A percentile compares a stretch with the other conserved stretches of the same genome.
Evolutionary conservation across 2,329 filamentous ascomycete genomes (phyloP).

Genomic region (Claviceps maximensis): DNA sequence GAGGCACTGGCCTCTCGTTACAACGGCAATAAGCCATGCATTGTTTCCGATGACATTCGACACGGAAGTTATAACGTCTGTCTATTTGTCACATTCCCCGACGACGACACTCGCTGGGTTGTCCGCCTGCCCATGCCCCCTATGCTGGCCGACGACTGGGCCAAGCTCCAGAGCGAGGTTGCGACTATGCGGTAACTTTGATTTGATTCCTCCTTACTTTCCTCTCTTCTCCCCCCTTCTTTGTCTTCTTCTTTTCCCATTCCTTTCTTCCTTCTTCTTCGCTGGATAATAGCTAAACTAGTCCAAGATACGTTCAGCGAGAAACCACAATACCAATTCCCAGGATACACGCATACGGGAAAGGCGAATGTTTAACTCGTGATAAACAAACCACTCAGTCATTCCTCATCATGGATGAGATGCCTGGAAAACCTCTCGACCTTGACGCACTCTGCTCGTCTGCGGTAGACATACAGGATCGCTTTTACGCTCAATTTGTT

Average conservation of each 20-base stretch:
- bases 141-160: neutral
- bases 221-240: neutral
- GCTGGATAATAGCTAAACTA: neutral
- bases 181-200: neutral
- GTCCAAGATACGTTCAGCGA: neutral
- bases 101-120: neutral
- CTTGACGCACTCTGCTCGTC: neutral
- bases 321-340: neutral
- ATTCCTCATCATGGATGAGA: neutral
- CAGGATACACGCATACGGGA: neutral
- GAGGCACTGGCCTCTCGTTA: neutral
- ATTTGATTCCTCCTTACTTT: too few relatives aligned
- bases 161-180: neutral
- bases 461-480: neutral
- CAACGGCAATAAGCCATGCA: neutral
- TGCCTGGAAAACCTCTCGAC: neutral
- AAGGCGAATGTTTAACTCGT: neutral
- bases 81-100: neutral
- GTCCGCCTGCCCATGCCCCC: neutral
- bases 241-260: neutral
- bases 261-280: neutral
- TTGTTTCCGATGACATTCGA: neutral
- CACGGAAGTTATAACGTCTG: neutral
- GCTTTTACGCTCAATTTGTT: neutral
- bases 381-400: neutral